phyloP scores from a whole-genome alignment of 2,329 filamentous ascomycete genomes.

The Karstenula rhodostoma region DNA sequence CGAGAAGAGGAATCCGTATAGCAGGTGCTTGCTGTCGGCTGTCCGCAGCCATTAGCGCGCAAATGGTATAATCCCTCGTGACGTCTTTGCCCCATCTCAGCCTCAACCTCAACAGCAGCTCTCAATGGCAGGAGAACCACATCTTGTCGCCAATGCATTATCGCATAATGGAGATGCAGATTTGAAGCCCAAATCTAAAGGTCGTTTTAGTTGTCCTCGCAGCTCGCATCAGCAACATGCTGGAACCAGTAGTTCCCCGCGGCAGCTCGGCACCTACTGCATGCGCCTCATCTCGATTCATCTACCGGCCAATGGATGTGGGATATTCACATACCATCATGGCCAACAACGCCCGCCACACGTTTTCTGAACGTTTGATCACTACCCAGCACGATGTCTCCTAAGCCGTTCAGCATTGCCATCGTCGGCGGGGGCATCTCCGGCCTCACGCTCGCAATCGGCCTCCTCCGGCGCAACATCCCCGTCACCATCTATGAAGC shows the following conservation, averaged over 20 bases:
- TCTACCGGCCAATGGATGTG: not conserved
- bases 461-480: conserved; percentile 58
- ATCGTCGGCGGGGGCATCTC: conserved; percentile 68
- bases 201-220: not conserved
- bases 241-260: not conserved
- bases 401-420: conserved; percentile 58
- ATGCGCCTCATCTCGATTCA: not conserved
- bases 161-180: not conserved
- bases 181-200: not conserved
- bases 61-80: not conserved
- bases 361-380: not conserved
- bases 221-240: not conserved
- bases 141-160: not conserved
- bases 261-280: conserved; percentile 3
- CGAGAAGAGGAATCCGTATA: not conserved
- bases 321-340: not conserved
- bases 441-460: conserved; percentile 63
- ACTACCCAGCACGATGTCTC: conserved; percentile 27
- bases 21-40: not conserved
- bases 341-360: not conserved
- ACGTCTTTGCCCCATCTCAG: not conserved
- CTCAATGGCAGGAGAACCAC: not conserved
- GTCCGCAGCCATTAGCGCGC: conserved; percentile 1
- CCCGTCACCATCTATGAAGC: conserved; percentile 65
- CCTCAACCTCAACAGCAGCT: not conserved